Conservation (phyloP, 1,284 basidiomycete species). For the Leccinum griseonigrum region DNA sequence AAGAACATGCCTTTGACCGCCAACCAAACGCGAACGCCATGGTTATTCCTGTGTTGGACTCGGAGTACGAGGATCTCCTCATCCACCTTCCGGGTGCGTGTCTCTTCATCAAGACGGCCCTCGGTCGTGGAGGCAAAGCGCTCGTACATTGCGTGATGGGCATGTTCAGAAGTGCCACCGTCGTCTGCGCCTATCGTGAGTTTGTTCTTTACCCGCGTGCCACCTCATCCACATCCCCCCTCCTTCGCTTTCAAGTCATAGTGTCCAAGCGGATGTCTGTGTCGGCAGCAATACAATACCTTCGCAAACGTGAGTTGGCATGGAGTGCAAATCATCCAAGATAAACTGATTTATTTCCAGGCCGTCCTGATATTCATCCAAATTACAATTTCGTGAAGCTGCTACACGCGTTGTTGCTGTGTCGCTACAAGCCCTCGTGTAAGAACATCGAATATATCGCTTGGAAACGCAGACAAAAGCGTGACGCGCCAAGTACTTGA, state of each 20-base stretch:
- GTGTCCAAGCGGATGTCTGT: constrained; percentile 42
- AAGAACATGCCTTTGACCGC: constrained; percentile 45
- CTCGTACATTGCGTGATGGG: constrained; percentile 80
- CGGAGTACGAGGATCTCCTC: constrained; percentile 59
- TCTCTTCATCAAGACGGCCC: constrained; percentile 51
- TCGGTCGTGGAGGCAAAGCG: constrained; percentile 48
- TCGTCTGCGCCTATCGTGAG: constrained; percentile 63
- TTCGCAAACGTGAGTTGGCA: constrained; percentile 45
- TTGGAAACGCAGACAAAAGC: constrained; percentile 54
- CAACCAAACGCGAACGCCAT: constrained; percentile 44
- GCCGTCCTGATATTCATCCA: constrained; percentile 52
- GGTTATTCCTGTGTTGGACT: constrained; percentile 52
- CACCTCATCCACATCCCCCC: constrained; percentile 3
- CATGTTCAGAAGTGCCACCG: constrained; percentile 65
- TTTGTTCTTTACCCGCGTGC: constrained; percentile 9
- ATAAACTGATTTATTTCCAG: constrained; percentile 31
- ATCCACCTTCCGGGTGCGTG: constrained; percentile 53
- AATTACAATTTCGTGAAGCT: constrained; percentile 66
- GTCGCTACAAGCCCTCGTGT: constrained; percentile 43
- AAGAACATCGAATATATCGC: constrained; percentile 45
- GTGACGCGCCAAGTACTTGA: constrained; percentile 49
- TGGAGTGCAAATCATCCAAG: constrained; percentile 1
- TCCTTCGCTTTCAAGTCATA: constrained; percentile 46
- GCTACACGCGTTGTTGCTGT: constrained; percentile 52
- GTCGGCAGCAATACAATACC: constrained; percentile 44